Evolutionary conservation across 164 flowering plant genomes (phyloP), one percentile per base, ranked within the genome.

Genomic region (Liquidambar formosana): DNA sequence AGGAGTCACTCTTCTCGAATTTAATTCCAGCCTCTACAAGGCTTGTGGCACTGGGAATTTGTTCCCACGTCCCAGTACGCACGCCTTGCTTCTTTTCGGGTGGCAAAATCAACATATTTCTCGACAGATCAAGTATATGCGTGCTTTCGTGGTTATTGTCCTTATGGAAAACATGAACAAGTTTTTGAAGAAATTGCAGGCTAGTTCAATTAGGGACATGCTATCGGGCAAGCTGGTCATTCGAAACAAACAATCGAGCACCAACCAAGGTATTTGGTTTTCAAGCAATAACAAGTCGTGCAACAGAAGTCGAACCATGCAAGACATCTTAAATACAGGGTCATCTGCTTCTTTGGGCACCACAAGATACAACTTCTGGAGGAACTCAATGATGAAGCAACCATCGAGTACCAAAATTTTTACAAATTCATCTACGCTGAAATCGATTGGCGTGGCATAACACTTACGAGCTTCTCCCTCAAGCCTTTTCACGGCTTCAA

Each of bases 231-330:
- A 25, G 14, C 0, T 60, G 13, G 70, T 60, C 27, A 41, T 3
- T 41, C 43, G 27, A 22, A n/a, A 74, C 28, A 74, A 14, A 0
- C 21, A 14, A 18, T 63, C 60, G 0, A 74, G 76, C 12, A 73
- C 71, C 38, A 65, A 26, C 46, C 64, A 79, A 8, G 84, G 81
- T 4, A 81, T 28, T 63, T 81, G 84, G 22, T 81, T 81, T 63
- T 81, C 84, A 0, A 79, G 54, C 47, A 82, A 33, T 1, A 70
- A 18, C 64, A 79, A 26, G 61, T 82, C 85, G 14, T 49, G 74
- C n/a, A 27, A 2, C 5, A 73, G 22, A 33, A 5, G 53, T 23
- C 43, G 53, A 6, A 22, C 58, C 51, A 73, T 53, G 10, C 69
- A 61, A 4, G 68, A 11, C 57, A 11, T 28, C 52, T 22, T 21